A percentile compares a stretch with the other conserved stretches of the same genome.
Evolutionary conservation across 176 grass and related monocot species (phyloP).

Genomic region (Oryza rufipogon): DNA sequence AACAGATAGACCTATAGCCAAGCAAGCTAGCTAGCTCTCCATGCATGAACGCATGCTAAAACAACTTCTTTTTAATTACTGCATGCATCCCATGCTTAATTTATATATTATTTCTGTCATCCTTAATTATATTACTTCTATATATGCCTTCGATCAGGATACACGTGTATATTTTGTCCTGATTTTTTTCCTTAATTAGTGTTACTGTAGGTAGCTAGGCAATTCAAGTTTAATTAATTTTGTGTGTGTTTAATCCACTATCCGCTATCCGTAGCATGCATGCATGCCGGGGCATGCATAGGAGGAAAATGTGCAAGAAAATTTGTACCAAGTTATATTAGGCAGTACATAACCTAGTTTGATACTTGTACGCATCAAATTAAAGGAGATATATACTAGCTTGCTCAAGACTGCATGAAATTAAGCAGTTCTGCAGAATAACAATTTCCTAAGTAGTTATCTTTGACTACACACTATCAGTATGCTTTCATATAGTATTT

Average conservation of each 20-base stretch:
- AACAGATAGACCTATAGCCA: too few relatives aligned
- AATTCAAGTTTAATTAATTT: too few relatives aligned
- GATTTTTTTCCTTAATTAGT: too few relatives aligned
- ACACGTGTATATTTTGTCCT: too few relatives aligned
- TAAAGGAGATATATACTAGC: not conserved
- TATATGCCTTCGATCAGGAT: too few relatives aligned
- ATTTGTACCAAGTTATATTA: not conserved
- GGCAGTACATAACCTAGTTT: constrained; percentile 4
- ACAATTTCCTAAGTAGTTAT: not conserved
- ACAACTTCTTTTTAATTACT: not conserved
- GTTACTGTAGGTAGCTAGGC: too few relatives aligned
- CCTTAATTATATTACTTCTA: too few relatives aligned
- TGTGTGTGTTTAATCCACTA: too few relatives aligned
- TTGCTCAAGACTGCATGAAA: not conserved
- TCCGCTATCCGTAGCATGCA: too few relatives aligned
- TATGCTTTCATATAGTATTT: too few relatives aligned
- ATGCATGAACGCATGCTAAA: not conserved
- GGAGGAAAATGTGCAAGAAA: not conserved
- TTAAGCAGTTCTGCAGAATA: not conserved
- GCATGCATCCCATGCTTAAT: not conserved
- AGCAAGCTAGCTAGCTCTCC: too few relatives aligned
- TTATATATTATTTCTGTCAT: not conserved
- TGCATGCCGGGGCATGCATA: too few relatives aligned
- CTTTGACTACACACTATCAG: not conserved
- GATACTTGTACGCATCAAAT: constrained; percentile 24